These are phyloP conservation scores for Platismatia glauca DNA, from an alignment of 495 filamentous ascomycete species.

Conservation along the genomic window DNA sequence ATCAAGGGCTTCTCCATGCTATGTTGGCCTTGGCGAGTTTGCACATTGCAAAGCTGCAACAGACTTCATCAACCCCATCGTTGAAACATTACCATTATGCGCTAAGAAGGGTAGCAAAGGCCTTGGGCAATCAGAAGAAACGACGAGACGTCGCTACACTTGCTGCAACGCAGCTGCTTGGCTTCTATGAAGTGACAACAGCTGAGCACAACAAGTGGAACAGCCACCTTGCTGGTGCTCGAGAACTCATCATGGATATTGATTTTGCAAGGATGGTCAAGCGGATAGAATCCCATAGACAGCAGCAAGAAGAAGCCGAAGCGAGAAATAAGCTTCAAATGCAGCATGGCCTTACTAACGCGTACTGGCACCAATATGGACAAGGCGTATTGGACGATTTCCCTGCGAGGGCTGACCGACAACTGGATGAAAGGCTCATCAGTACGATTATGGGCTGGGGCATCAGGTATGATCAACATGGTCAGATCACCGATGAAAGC, in stretches of 20 bases:
- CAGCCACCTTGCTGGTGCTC: constrained; percentile 77
- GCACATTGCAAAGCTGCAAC: constrained; percentile 78
- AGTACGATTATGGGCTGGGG: constrained; percentile 37
- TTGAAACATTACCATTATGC: constrained; percentile 88
- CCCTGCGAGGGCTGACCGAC: constrained; percentile 36
- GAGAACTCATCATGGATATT: constrained; percentile 73
- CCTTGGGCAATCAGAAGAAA: constrained; percentile 58
- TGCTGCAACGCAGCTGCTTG: constrained; percentile 78
- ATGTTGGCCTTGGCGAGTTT: constrained; percentile 83
- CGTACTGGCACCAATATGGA: constrained; percentile 11
- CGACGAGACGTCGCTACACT: constrained; percentile 75
- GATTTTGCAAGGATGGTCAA: constrained; percentile 65
- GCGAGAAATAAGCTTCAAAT: not conserved
- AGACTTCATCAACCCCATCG: constrained; percentile 62
- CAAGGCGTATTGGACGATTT: constrained; percentile 19
- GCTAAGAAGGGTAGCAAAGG: constrained; percentile 63
- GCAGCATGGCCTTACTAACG: not conserved
- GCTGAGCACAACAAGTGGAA: constrained; percentile 96
- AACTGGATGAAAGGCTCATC: constrained; percentile 37
- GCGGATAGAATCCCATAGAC: constrained; percentile 49
- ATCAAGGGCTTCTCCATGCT: constrained; percentile 80
- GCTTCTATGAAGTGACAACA: constrained; percentile 89
- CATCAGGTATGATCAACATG: constrained; percentile 40
- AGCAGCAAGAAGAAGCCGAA: constrained; percentile 17
- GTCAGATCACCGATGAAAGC: constrained; percentile 31